Base-by-base conservation (phyloP, 345 rosid species). In the Dipteronia dyeriana region DNA sequence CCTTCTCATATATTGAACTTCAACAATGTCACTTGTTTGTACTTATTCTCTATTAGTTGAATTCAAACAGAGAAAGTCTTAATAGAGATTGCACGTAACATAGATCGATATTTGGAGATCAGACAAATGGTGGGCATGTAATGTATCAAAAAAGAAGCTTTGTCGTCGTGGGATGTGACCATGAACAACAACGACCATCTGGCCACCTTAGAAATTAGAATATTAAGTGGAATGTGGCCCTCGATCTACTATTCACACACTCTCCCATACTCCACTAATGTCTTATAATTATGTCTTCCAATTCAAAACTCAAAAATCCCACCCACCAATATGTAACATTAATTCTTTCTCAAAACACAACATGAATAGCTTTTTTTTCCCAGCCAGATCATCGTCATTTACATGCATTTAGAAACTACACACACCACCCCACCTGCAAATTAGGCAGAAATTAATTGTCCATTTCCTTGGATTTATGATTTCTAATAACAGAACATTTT, bases 241-340 rank as follows among this genome's bases (percentile, higher is more conserved):
- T 9, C n/a, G n/a, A n/a, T n/a, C 45, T 41, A 16, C 38, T 34
- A 34, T 54, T 47, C 70, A 45, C 34, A 5, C 71, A n/a, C 43
- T 43, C 14, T 10, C 14, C 23, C 8, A 41, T 1, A 9, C 9
- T 9, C 75, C 75, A 71, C 20, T 71, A 57, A 45, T 73, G 45
- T 2, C 72, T 11, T 38, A 59, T 63, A 76, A 82, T 82, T 75
- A 82, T 82, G 65, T 26, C 73, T 23, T 66, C 66, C 49, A 41
- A 41, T 45, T 63, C 13, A 51, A 68, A 7, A 39, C 68, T 64
- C 68, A 79, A 60, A 59, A 45, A 66, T 14, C 38, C 43, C n/a
- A 29, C 71, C 68, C 71, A 11, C 68, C 71, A 11, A 53, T 16
- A 10, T 11, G 49, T 10, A 45, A 1, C 49, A 45, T 1, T 1